Base-by-base conservation (phyloP, 1,139 yeast genomes). In the Blastobotrys illinoisensis region DNA sequence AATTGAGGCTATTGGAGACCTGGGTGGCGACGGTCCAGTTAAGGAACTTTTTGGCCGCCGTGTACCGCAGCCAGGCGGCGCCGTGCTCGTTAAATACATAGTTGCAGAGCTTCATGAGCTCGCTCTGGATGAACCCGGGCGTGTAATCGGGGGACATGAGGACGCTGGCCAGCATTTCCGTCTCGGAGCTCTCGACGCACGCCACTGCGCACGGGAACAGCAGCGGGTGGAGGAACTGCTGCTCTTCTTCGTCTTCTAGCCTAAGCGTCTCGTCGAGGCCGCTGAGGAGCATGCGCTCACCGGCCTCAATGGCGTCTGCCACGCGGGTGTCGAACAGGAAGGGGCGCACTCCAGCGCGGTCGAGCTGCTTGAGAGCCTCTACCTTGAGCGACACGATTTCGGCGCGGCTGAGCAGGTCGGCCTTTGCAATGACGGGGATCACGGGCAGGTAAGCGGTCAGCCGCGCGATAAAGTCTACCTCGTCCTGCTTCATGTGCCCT, bases 51-150 rank as follows among this genome's bases (percentile, higher is more conserved):
- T 60, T 62, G 9, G 68, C 69, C 9, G 70, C 60, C 7, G 56
- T 52, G 50, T 63, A 64, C 9, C 70, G 56, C 14, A 66, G 59
- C 69, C 68, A 65, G 1, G 67, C 61, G 2, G 69, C 59, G 1
- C 69, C 69, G 18, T 64, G 62, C 45, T 62, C 66, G n/a, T 67
- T 64, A 24, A 66, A 63, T 5, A 65, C 54, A 49, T 60, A 60
- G 11, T 56, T 50, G 24, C 63, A 59, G 3, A 66, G 58, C 23
- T 53, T 55, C 9, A 50, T 48, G 28, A 66, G 54, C 19, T 66
- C 68, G 7, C 66, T 60, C 3, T 55, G 36, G 11, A 55, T 56
- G 26, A 66, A 50, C 19, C 58, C 58, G 2, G 67, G 62, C 18
- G 53, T 54, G 40, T 65, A 64, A 26, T 60, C 62, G 3, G 67